Base-by-base conservation (phyloP, 2,329 filamentous ascomycete species). In the Aspergillus brunneoviolaceus region DNA sequence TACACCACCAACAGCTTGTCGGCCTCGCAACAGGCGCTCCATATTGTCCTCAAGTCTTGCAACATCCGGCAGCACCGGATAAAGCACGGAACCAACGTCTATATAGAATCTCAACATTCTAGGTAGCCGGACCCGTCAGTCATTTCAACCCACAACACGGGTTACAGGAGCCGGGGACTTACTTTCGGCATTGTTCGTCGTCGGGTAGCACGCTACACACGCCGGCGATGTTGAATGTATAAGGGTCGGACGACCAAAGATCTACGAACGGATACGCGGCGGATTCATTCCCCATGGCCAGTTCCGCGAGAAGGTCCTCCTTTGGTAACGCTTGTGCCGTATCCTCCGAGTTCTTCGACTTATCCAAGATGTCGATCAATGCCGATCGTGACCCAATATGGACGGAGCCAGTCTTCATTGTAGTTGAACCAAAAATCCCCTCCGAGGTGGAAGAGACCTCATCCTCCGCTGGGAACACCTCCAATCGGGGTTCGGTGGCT, bases 211-310 rank as follows among this genome's bases (percentile, higher is more conserved):
- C 82, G 63, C 80, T 82, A 47, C 82, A 82, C 5, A 87, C 76
- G 57, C 85, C 83, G 39, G 78, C 79, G 9, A 84, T 82, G 65
- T 84, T 81, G 56, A 81, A 77, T 25, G 83, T 78, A 4, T 79
- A 84, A 4, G 81, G 83, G 63, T 86, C 83, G 2, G 83, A 84
- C n/a, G 84, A 84, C 84, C 84, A 87, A 10, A 87, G 75, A 66
- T 86, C 84, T 21, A 86, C 83, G 63, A 87, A 87, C 2, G 84
- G 84, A 64, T 86, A 87, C 21, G 83, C 85, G 2, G 82, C 82
- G 45, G 81, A 83, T 65, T 86, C 83, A 65, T 86, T 86, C 65
- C 85, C 84, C 60, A 87, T 70, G 1, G 84, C 84, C 60, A 87
- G 81, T 54, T 86, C 80, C 0, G 84, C 83, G 14, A 87, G 74